Percentiles rank a stretch among this genome's conserved stretches.
These are phyloP conservation scores for Eutypella sp. DNA, from an alignment of 2,329 filamentous ascomycete genomes.

Conservation along the genomic window DNA sequence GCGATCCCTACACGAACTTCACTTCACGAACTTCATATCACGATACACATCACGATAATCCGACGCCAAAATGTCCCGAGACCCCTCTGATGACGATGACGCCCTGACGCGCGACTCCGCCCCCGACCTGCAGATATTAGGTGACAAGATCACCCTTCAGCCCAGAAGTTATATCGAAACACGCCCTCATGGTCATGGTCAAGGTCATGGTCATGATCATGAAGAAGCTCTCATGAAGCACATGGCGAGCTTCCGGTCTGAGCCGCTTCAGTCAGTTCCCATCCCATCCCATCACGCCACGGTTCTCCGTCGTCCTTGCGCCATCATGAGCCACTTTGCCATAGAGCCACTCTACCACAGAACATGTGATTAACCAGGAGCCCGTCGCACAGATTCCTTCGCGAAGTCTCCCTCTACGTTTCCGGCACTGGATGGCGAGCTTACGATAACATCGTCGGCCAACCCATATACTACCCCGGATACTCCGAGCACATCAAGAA, in stretches of 20 bases:
- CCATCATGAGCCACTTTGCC: no score
- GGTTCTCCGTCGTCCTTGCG: no score
- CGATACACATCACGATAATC: slow-evolving; percentile 1
- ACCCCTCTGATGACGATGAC: slow-evolving; percentile 35
- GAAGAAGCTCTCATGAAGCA: slow-evolving; percentile 73
- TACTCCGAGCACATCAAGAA: slow-evolving; percentile 88
- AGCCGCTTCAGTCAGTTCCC: slow-evolving; percentile 50
- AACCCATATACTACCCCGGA: slow-evolving; percentile 87
- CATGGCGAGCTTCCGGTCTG: slow-evolving; percentile 78
- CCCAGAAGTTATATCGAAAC: slow-evolving; percentile 62
- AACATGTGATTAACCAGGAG: slow-evolving; percentile 7
- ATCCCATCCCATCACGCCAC: background rate
- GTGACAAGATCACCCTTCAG: slow-evolving; percentile 69
- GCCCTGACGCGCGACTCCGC: slow-evolving; percentile 48
- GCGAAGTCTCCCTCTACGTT: slow-evolving; percentile 89
- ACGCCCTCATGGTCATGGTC: slow-evolving; percentile 41
- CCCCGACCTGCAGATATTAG: slow-evolving; percentile 73
- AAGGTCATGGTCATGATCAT: slow-evolving; percentile 46
- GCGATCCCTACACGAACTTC: background rate
- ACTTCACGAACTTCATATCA: background rate
- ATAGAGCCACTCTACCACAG: background rate
- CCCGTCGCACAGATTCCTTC: slow-evolving; percentile 63
- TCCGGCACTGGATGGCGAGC: slow-evolving; percentile 92
- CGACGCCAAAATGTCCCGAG: background rate
- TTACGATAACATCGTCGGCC: slow-evolving; percentile 85